Base-by-base conservation (phyloP, 495 filamentous ascomycete species). In the Xylaria nigripes region DNA sequence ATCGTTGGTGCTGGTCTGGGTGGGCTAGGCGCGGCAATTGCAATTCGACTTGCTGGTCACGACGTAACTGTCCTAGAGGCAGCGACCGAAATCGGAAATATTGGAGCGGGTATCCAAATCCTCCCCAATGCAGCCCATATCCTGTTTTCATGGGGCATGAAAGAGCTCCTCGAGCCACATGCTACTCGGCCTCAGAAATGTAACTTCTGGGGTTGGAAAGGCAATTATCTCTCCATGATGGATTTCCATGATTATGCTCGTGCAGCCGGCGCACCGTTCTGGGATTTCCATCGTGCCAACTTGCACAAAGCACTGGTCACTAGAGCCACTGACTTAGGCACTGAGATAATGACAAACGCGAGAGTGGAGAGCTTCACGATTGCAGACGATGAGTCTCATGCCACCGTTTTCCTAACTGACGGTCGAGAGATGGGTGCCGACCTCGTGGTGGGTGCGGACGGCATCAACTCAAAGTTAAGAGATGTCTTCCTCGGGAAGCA, bases 1-100 rank as follows among this genome's bases (percentile, higher is more conserved):
- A 75, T 89, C 2, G 71, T 86, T 19, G 85, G 85, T 16, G 85
- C 82, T 7, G 85, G 85, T 16, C 75, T 89, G n/a, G 78, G 78
- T 36, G 86, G 86, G 4, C 73, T 89, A 18, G 78, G 76, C 15
- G 76, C 83, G 0, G 84, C 85, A 5, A 85, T 88, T 57, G 71
- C 80, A 10, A 70, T 76, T 56, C 71, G 76, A 6, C 72, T 81
- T 13, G 70, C 78, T 7, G 84, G 84, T 15, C 85, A 88, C 67
- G 56, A 64, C 10, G 82, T 87, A 16, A 61, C 67, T 1, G 72
- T 89, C 12, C 72, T 88, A 45, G 86, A 89, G 62, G 70, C 76
- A 47, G 81, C 82, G n/a, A 65, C 70, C 43, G 74, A 77, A 25
- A 72, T 86, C n/a, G 76, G 73, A 25, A 81, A 85, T 60, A 71